A percentile compares a stretch with the other conserved stretches of the same genome.
Evolutionary conservation across 495 filamentous ascomycete species (phyloP).

Genomic region (Talaromyces nanjingensis): DNA sequence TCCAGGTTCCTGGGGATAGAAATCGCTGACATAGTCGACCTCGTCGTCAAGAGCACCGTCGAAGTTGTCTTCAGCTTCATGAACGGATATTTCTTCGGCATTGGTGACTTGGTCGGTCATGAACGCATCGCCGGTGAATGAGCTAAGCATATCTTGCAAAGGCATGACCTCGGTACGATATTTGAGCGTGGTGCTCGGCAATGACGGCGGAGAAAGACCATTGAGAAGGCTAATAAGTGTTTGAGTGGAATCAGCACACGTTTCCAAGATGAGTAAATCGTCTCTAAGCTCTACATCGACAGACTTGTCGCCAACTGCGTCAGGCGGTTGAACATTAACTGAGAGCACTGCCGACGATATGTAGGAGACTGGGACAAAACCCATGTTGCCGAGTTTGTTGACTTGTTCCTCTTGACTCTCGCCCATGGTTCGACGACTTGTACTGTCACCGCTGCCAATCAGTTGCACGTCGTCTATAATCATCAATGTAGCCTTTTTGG

Average conservation of each 20-base stretch:
- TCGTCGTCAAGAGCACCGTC: conserved; percentile 41
- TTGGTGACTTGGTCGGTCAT: conserved; percentile 24
- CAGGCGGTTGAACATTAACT: conserved; percentile 47
- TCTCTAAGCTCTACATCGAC: conserved; percentile 77
- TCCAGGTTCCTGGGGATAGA: conserved; percentile 40
- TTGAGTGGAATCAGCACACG: conserved; percentile 94
- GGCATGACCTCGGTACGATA: conserved; percentile 85
- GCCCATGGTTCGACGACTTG: conserved; percentile 38
- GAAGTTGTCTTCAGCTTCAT: conserved; percentile 10
- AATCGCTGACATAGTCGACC: conserved; percentile 57
- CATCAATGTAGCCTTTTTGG: conserved; percentile 75
- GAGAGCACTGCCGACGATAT: conserved; percentile 70
- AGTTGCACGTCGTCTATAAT: conserved; percentile 70
- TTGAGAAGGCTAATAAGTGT: conserved; percentile 77
- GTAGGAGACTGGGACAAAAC: conserved; percentile 77
- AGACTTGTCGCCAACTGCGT: conserved; percentile 49
- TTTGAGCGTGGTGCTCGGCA: conserved; percentile 71
- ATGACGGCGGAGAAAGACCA: conserved; percentile 73
- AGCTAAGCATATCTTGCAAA: conserved; percentile 80
- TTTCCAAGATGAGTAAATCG: conserved; percentile 83
- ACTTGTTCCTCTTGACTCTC: conserved; percentile 53
- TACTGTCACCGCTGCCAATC: conserved; percentile 36
- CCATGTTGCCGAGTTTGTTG: conserved; percentile 55
- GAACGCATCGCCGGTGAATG: conserved; percentile 81
- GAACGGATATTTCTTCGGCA: conserved; percentile 12